phyloP scores from a whole-genome alignment of 2,329 filamentous ascomycete species.

The Kalmusia sp. region DNA sequence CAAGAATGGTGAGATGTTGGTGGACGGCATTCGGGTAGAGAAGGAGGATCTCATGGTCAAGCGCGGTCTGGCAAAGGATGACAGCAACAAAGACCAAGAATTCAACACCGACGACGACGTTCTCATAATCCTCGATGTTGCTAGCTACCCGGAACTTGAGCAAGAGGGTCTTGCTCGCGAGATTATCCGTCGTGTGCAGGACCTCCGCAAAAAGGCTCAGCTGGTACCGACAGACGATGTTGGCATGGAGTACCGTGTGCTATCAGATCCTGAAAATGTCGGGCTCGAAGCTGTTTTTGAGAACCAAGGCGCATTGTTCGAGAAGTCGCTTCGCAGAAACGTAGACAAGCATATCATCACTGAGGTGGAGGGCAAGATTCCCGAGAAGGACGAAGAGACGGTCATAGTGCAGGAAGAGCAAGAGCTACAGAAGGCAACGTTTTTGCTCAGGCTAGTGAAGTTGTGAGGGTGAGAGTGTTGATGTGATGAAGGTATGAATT shows the following conservation, averaged over 20 bases:
- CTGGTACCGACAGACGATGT: slow-evolving; percentile 92
- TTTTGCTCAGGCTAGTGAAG: slow-evolving; percentile 77
- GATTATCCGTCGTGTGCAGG: slow-evolving; percentile 91
- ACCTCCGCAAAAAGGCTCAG: slow-evolving; percentile 91
- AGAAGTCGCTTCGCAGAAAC: slow-evolving; percentile 78
- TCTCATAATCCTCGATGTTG: slow-evolving; percentile 86
- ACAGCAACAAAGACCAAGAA: slow-evolving; percentile 76
- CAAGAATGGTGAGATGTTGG: slow-evolving; percentile 73
- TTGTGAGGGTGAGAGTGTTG: slow-evolving; percentile 58
- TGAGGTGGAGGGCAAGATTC: slow-evolving; percentile 64
- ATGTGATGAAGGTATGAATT: neutral
- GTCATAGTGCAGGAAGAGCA: slow-evolving; percentile 84
- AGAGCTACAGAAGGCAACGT: slow-evolving; percentile 82
- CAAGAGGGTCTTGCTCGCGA: slow-evolving; percentile 90
- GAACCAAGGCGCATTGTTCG: slow-evolving; percentile 71
- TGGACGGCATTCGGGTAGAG: slow-evolving; percentile 85
- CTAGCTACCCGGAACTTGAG: slow-evolving; percentile 82
- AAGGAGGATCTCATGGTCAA: slow-evolving; percentile 85
- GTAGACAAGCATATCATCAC: slow-evolving; percentile 73
- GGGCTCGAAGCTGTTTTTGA: slow-evolving; percentile 75
- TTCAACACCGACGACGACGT: slow-evolving; percentile 89
- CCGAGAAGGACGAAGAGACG: slow-evolving; percentile 57
- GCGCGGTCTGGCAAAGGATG: slow-evolving; percentile 77
- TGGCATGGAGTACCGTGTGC: slow-evolving; percentile 88
- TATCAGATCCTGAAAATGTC: slow-evolving; percentile 78